Evolutionary conservation across 2,329 filamentous ascomycete species (phyloP).

Genomic region (Penicillium fuscoglaucum): DNA sequence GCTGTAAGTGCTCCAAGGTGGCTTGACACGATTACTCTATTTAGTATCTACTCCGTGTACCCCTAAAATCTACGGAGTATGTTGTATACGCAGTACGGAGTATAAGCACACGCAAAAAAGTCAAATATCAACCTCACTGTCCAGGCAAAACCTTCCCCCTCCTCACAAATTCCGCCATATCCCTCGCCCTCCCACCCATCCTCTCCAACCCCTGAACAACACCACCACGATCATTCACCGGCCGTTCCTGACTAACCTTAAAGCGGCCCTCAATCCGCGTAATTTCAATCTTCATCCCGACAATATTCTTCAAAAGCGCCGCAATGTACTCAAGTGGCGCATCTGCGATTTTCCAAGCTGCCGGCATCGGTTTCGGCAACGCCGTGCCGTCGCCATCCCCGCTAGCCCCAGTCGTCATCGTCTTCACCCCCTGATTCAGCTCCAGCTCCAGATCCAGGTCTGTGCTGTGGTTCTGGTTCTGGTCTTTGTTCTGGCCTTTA

Average conservation of each 20-base stretch:
- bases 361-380: not conserved
- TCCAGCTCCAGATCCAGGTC: not conserved
- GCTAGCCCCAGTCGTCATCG: too few relatives aligned
- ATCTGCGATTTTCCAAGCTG: constrained; percentile 20
- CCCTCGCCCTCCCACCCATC: constrained; percentile 9
- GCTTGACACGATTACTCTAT: not conserved
- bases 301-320: constrained; percentile 21
- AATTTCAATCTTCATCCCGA: constrained; percentile 22
- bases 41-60: not conserved
- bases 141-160: constrained; percentile 1
- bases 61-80: too few relatives aligned
- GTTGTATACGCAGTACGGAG: too few relatives aligned
- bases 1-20: not conserved
- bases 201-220: constrained; percentile 20
- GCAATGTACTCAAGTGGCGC: constrained; percentile 22
- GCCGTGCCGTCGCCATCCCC: not conserved
- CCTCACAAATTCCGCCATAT: constrained; percentile 23
- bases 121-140: not conserved
- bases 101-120: not conserved
- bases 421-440: not conserved
- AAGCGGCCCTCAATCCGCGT: constrained; percentile 22
- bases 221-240: constrained; percentile 16
- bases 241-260: constrained; percentile 25
- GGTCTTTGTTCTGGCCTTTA: too few relatives aligned
- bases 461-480: too few relatives aligned